These are phyloP conservation scores for Leptographium galeiforme DNA, from an alignment of 2,329 filamentous ascomycete genomes.

Conservation along the genomic window DNA sequence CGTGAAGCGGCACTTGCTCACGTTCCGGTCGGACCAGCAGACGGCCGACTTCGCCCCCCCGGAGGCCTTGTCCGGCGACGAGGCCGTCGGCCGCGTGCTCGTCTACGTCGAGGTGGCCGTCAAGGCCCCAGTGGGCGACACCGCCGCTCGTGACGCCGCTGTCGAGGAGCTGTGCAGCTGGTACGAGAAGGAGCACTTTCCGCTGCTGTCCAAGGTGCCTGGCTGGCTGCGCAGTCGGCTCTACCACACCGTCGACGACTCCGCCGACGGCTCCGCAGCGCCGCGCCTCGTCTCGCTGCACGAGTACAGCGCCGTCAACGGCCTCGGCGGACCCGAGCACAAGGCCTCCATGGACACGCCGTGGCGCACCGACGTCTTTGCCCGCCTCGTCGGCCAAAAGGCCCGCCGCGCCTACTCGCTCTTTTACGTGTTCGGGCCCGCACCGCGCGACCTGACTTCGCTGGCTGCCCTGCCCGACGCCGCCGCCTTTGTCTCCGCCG, in stretches of 20 bases:
- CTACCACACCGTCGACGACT: conserved; percentile 52
- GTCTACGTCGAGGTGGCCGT: conserved; percentile 48
- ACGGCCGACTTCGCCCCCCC: conserved; percentile 43
- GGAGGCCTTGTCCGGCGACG: conserved; percentile 45
- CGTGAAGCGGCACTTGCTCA: conserved; percentile 59
- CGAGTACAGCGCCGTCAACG: conserved; percentile 57
- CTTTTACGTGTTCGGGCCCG: conserved; percentile 69
- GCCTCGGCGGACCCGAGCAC: conserved; percentile 50
- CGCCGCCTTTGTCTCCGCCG: conserved; percentile 37
- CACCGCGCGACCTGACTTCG: conserved; percentile 51
- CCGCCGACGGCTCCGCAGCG: conserved; percentile 30
- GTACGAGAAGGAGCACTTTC: conserved; percentile 63
- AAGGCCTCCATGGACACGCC: conserved; percentile 48
- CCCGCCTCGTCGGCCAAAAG: conserved; percentile 42
- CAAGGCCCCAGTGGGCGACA: conserved; percentile 25
- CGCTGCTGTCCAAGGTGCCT: conserved; percentile 57
- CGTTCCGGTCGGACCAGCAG: conserved; percentile 45
- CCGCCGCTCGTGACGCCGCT: conserved; percentile 23
- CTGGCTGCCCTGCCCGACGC: conserved; percentile 35
- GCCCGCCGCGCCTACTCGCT: conserved; percentile 51
- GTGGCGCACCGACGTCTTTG: conserved; percentile 45
- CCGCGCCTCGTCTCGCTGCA: conserved; percentile 54
- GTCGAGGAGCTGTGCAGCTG: conserved; percentile 42
- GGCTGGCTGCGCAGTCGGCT: conserved; percentile 67
- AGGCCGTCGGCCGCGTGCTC: conserved; percentile 46